phyloP scores from a whole-genome alignment of 2,329 filamentous ascomycete species.

The Claviceps pazoutovae region DNA sequence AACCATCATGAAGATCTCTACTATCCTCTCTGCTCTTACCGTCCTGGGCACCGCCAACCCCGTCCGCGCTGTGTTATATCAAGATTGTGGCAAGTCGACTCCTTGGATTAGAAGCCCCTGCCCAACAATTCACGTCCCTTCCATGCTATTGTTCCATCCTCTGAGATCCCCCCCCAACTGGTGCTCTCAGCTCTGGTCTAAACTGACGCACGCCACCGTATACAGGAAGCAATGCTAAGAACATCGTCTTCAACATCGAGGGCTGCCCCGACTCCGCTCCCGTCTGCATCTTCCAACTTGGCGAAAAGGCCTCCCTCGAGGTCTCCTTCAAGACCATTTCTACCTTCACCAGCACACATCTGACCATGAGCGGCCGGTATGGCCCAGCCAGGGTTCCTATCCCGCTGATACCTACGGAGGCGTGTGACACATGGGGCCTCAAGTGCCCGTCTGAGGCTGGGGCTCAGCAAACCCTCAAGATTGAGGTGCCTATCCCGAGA shows the following conservation, averaged over 20 bases:
- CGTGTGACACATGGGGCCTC: constrained; percentile 3
- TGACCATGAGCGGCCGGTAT: neutral
- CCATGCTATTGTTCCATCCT: no score
- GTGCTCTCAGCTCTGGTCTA: no score
- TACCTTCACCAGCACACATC: neutral
- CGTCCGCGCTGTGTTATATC: neutral
- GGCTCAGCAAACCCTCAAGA: neutral
- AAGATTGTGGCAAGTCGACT: constrained; percentile 3
- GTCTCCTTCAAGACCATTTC: constrained; percentile 1
- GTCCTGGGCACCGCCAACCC: neutral
- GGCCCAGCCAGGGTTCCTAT: neutral
- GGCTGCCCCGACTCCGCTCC: constrained; percentile 2
- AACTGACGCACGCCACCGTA: no score
- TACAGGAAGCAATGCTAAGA: neutral
- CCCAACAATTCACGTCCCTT: no score
- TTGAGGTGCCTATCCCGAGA: neutral
- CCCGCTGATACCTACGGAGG: neutral
- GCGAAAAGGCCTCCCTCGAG: neutral
- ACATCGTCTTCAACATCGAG: constrained; percentile 4
- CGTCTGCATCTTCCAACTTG: neutral
- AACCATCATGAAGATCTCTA: neutral
- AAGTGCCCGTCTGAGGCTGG: constrained; percentile 1
- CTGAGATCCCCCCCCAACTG: no score
- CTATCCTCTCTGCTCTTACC: neutral
- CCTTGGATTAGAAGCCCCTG: neutral